A percentile compares a stretch with the other conserved stretches of the same genome.
Conservation (phyloP, 805 yeast species). For the Myxozyma neglecta region DNA sequence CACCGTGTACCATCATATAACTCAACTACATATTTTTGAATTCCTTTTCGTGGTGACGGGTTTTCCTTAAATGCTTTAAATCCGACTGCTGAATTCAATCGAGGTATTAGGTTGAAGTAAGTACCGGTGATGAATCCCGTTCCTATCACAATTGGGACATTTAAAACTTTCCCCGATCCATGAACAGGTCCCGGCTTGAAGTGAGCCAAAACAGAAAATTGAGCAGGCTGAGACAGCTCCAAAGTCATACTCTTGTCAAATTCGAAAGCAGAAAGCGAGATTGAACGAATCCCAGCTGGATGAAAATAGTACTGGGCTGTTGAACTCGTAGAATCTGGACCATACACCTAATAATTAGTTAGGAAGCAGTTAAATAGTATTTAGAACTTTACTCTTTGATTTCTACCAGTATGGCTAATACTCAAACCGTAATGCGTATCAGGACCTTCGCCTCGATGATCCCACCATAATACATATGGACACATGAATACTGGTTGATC, state of each 20-base stretch:
- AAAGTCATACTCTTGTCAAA: constrained; percentile 44
- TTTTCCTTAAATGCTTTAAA: constrained; percentile 50
- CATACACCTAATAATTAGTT: constrained; percentile 38
- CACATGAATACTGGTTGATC: constrained; percentile 58
- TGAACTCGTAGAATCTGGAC: constrained; percentile 47
- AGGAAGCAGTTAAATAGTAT: neutral
- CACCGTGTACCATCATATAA: constrained; percentile 62
- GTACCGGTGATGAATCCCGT: constrained; percentile 58
- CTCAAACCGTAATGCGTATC: constrained; percentile 57
- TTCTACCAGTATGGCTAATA: constrained; percentile 54
- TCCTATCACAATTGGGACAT: constrained; percentile 54
- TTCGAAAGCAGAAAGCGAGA: constrained; percentile 57
- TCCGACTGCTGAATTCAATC: constrained; percentile 49
- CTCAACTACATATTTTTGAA: constrained; percentile 55
- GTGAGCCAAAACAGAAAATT: constrained; percentile 32
- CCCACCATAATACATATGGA: constrained; percentile 67
- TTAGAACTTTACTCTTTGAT: constrained; percentile 43
- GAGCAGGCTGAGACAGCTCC: constrained; percentile 22
- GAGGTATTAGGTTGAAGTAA: constrained; percentile 40
- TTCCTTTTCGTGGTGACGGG: constrained; percentile 44
- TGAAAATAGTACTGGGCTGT: constrained; percentile 51
- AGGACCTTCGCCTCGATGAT: constrained; percentile 36
- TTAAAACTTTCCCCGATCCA: constrained; percentile 22
- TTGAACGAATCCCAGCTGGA: constrained; percentile 56
- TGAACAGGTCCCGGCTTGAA: constrained; percentile 22